phyloP scores from a whole-genome alignment of 805 yeast species.

The Kregervanrija pseudodelftensis region DNA sequence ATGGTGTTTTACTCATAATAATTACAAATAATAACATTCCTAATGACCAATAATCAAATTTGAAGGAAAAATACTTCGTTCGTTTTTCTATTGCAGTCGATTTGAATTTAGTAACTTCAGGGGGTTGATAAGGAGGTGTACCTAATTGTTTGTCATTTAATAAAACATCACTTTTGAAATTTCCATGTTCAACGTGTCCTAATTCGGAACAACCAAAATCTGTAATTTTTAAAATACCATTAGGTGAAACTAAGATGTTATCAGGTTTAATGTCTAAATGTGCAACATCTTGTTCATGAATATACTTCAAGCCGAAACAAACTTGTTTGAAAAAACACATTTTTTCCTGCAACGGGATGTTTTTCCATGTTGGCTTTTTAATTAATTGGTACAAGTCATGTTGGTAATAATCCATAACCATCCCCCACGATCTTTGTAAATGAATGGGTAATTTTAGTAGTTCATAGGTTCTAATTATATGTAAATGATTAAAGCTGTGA shows the following conservation, averaged over 20 bases:
- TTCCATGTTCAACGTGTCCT: constrained; percentile 48
- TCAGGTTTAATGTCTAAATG: constrained; percentile 76
- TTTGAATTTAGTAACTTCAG: constrained; percentile 57
- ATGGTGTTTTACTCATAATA: constrained; percentile 54
- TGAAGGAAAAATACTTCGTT: constrained; percentile 44
- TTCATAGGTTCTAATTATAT: constrained; percentile 50
- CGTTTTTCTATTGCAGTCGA: constrained; percentile 20
- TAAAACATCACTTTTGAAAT: constrained; percentile 36
- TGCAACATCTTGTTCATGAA: constrained; percentile 61
- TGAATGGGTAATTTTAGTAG: constrained; percentile 52
- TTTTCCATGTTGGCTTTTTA: constrained; percentile 53
- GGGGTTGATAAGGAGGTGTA: constrained; percentile 76
- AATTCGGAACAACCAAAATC: constrained; percentile 73
- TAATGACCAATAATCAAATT: constrained; percentile 66
- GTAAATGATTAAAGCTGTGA: constrained; percentile 45
- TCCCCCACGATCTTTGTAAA: constrained; percentile 69
- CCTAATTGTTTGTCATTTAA: constrained; percentile 48
- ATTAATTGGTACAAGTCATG: constrained; percentile 58
- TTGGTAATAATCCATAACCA: constrained; percentile 55
- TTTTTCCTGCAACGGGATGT: constrained; percentile 40
- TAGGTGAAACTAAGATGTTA: constrained; percentile 50
- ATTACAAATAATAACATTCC: constrained; percentile 63
- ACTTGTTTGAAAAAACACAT: constrained; percentile 66
- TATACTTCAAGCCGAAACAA: constrained; percentile 49
- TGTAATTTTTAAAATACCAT: constrained; percentile 60